Percentiles rank a stretch among this genome's conserved stretches.
These are phyloP conservation scores for Alternaria panax DNA, from an alignment of 2,329 filamentous ascomycete species.

Conservation along the genomic window DNA sequence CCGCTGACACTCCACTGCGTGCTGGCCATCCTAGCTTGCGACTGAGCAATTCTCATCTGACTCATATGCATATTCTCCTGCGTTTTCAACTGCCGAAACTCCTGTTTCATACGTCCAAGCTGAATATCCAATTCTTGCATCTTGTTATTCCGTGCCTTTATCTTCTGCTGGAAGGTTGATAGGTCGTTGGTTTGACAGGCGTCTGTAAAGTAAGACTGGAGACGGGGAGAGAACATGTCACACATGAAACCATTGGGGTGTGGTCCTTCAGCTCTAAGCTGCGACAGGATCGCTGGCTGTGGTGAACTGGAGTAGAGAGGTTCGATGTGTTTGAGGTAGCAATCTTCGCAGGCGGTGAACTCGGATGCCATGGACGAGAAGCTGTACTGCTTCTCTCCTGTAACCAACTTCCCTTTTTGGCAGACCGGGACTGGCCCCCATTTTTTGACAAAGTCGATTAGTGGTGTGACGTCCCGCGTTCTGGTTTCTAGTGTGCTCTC, in stretches of 20 bases:
- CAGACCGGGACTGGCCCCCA: constrained; percentile 22
- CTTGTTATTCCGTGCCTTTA: constrained; percentile 17
- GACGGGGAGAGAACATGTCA: constrained; percentile 24
- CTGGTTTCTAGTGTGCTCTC: constrained; percentile 7
- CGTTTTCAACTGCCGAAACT: constrained; percentile 19
- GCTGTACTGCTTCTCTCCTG: constrained; percentile 11
- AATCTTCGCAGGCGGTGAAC: constrained; percentile 27
- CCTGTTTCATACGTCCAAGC: constrained; percentile 16
- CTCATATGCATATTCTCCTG: constrained; percentile 17
- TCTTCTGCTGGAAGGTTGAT: constrained; percentile 10
- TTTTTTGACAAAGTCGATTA: constrained; percentile 16
- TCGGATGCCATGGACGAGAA: constrained; percentile 15
- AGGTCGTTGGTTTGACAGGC: constrained; percentile 14
- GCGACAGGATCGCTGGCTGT: constrained; percentile 4
- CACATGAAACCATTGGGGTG: constrained; percentile 18
- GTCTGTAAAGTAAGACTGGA: constrained; percentile 23
- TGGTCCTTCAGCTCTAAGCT: not conserved
- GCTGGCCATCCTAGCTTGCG: constrained; percentile 4
- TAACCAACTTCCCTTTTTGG: constrained; percentile 4
- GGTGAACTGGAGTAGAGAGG: constrained; percentile 8
- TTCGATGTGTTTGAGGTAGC: constrained; percentile 21
- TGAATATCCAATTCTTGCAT: constrained; percentile 18
- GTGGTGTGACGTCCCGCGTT: constrained; percentile 9
- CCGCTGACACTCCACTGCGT: constrained; percentile 1
- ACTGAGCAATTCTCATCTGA: constrained; percentile 19